Percentiles rank a stretch among this genome's conserved stretches.
Evolutionary conservation across 306 rosid genomes (phyloP).

Genomic region (Arachis hypogaea): DNA sequence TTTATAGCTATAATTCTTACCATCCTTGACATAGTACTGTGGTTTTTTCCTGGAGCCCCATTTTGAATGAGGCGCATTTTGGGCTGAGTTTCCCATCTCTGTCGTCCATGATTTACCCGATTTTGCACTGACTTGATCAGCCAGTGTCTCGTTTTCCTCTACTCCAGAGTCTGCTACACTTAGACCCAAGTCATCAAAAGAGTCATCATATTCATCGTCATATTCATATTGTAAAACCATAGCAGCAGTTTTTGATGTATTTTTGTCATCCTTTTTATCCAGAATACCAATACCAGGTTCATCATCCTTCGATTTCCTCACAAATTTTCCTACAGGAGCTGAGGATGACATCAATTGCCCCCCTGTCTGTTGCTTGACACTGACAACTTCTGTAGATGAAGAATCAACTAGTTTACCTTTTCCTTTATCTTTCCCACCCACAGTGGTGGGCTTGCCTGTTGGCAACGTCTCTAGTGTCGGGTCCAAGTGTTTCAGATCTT

Average conservation of each 20-base stretch:
- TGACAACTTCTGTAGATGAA: constrained; percentile 37
- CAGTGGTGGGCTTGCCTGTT: constrained; percentile 46
- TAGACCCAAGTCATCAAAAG: constrained; percentile 94
- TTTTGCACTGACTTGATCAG: constrained; percentile 47
- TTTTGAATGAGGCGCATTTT: constrained; percentile 59
- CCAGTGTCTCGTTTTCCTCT: constrained; percentile 62
- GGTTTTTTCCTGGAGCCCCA: constrained; percentile 94
- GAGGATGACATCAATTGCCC: constrained; percentile 60
- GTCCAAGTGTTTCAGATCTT: constrained; percentile 75
- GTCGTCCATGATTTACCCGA: constrained; percentile 50
- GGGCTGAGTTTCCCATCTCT: constrained; percentile 48
- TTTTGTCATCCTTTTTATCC: constrained; percentile 54
- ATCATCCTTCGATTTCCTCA: constrained; percentile 71
- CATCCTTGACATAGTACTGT: constrained; percentile 93
- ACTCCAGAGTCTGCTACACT: constrained; percentile 82
- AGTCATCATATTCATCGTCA: constrained; percentile 96
- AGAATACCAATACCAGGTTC: constrained; percentile 50
- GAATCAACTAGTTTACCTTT: constrained; percentile 78
- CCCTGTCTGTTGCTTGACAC: constrained; percentile 49
- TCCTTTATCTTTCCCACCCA: constrained; percentile 71
- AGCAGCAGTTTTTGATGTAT: constrained; percentile 57
- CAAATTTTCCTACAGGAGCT: constrained; percentile 67
- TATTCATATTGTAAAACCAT: constrained; percentile 76
- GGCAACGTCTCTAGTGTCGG: constrained; percentile 69
- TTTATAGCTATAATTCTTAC: constrained; percentile 96